phyloP scores from a whole-genome alignment of 2,329 filamentous ascomycete species.

The Fusarium anthophilum region DNA sequence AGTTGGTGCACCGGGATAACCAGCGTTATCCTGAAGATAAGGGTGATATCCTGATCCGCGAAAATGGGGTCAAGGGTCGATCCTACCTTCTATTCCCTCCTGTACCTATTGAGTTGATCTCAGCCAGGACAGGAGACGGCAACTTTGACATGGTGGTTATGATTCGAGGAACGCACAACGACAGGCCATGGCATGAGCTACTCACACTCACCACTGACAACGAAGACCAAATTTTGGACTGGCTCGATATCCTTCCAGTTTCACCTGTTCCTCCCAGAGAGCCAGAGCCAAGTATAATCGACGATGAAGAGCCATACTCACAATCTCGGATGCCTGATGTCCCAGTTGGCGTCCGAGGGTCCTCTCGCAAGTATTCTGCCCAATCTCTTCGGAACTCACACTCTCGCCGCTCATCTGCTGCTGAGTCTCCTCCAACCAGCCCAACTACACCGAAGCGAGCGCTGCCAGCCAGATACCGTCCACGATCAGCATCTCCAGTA shows the following conservation, averaged over 20 bases:
- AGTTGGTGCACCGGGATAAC: constrained; percentile 87
- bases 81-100: constrained; percentile 92
- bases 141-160: constrained; percentile 83
- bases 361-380: constrained; percentile 37
- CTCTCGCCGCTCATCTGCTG: constrained; percentile 28
- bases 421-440: constrained; percentile 41
- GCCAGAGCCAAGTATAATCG: constrained; percentile 47
- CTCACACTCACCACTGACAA: constrained; percentile 80
- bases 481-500: constrained; percentile 34
- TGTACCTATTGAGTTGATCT: constrained; percentile 76
- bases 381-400: constrained; percentile 39
- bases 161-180: constrained; percentile 76
- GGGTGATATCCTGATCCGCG: constrained; percentile 91
- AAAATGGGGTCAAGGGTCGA: constrained; percentile 78
- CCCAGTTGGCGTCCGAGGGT: constrained; percentile 44
- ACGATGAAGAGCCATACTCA: constrained; percentile 40
- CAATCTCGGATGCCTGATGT: constrained; percentile 41
- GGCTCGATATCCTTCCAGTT: constrained; percentile 80
- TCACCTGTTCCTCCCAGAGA: constrained; percentile 59
- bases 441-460: constrained; percentile 47
- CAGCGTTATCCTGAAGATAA: constrained; percentile 70
- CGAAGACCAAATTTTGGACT: constrained; percentile 82
- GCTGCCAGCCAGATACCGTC: constrained; percentile 41
- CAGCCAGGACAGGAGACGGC: constrained; percentile 78
- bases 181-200: constrained; percentile 83